Conservation (phyloP, 75 land plant species). For the Cunninghamia lanceolata region DNA sequence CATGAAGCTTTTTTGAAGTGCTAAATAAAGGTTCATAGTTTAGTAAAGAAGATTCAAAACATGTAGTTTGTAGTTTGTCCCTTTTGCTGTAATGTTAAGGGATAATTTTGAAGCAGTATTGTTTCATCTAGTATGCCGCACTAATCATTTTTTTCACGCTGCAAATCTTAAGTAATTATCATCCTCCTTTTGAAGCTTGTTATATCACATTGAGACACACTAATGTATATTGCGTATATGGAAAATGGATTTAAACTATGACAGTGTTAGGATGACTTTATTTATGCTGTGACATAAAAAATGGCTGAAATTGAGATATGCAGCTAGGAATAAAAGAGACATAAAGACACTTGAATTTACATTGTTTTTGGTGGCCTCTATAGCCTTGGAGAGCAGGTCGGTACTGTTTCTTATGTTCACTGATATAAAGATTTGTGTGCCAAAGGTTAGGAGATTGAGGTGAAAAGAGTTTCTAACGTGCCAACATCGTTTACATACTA, state of each 20-base stretch:
- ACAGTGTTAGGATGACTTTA: background rate
- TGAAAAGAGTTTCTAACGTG: too few species aligned
- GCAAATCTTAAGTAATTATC: background rate
- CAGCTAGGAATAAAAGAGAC: background rate
- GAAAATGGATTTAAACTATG: background rate
- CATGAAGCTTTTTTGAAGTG: background rate
- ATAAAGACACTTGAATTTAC: too few species aligned
- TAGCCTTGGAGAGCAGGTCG: too few species aligned
- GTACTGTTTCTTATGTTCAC: too few species aligned
- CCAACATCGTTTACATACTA: too few species aligned
- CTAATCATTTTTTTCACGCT: background rate
- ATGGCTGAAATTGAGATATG: background rate
- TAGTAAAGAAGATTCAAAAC: background rate
- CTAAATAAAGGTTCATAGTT: background rate
- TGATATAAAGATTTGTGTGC: too few species aligned
- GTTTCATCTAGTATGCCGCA: background rate
- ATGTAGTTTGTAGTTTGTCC: background rate
- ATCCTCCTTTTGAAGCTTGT: background rate
- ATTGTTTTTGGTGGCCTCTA: too few species aligned
- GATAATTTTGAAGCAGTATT: background rate
- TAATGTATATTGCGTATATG: background rate
- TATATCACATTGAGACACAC: background rate
- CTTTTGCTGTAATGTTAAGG: background rate
- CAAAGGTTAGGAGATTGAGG: too few species aligned
- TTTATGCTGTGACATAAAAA: background rate